Evolutionary conservation across 1,284 basidiomycete genomes (phyloP).

Genomic region (Inonotus obliquus): DNA sequence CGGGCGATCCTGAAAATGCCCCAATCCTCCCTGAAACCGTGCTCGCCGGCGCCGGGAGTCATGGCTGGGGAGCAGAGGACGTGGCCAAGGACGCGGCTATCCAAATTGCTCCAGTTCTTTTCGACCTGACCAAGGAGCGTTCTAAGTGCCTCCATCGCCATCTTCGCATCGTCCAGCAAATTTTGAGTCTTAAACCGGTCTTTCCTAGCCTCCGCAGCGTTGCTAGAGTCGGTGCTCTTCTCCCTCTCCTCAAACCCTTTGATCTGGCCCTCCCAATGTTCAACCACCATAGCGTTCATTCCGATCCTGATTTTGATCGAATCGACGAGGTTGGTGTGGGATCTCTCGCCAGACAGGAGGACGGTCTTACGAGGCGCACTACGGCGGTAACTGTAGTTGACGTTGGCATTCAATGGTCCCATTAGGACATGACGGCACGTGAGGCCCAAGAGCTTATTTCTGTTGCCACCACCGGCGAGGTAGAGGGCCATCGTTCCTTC

Average conservation of each 20-base stretch:
- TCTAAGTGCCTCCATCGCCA: slow-evolving; percentile 28
- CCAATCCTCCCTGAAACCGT: slow-evolving; percentile 29
- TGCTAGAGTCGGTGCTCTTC: slow-evolving; percentile 17
- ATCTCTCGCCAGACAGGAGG: slow-evolving; percentile 28
- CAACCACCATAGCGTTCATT: slow-evolving; percentile 19
- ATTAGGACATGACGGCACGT: slow-evolving; percentile 37
- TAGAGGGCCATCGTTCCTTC: slow-evolving; percentile 34
- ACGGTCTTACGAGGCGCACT: slow-evolving; percentile 29
- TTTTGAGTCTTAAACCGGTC: slow-evolving; percentile 16
- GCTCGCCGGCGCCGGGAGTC: slow-evolving; percentile 21
- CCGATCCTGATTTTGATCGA: slow-evolving; percentile 28
- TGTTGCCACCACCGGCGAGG: slow-evolving; percentile 36
- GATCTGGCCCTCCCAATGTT: slow-evolving; percentile 18
- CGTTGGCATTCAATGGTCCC: slow-evolving; percentile 8
- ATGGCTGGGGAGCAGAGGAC: slow-evolving; percentile 28
- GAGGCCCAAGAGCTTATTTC: slow-evolving; percentile 33
- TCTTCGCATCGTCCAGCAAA: slow-evolving; percentile 22
- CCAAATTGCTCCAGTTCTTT: slow-evolving; percentile 26
- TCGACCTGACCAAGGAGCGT: slow-evolving; percentile 26
- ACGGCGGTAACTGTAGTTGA: slow-evolving; percentile 18
- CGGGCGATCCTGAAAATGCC: slow-evolving; percentile 27
- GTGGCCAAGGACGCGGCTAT: slow-evolving; percentile 30
- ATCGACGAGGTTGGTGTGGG: slow-evolving; percentile 30
- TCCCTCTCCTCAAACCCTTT: slow-evolving; percentile 16
- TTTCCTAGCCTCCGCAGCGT: slow-evolving; percentile 25